Evolutionary conservation across 1,284 basidiomycete species (phyloP).

Genomic region (Ustilago bromivora): DNA sequence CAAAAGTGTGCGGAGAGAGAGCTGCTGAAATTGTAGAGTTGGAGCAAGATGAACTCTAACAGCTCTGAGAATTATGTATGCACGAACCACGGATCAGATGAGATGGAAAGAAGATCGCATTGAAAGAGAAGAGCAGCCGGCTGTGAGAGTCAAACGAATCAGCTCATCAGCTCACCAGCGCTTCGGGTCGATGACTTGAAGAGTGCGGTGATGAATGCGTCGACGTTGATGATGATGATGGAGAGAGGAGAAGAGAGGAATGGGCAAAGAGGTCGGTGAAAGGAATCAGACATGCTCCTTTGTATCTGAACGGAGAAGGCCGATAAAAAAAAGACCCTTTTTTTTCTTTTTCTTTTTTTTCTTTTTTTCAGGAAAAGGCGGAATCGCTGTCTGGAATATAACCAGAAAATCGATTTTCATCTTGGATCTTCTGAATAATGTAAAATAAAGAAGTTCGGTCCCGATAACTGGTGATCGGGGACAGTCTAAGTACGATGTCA

Average conservation of each 20-base stretch:
- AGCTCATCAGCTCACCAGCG: background rate
- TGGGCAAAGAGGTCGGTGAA: no score
- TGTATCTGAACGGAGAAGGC: background rate
- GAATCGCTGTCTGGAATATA: background rate
- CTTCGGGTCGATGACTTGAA: no score
- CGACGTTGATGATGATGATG: background rate
- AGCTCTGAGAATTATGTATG: background rate
- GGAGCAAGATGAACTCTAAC: background rate
- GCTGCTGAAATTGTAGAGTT: background rate
- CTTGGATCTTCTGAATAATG: conserved; percentile 4
- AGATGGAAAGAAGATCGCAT: background rate
- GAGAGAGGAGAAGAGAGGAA: background rate
- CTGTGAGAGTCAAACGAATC: background rate
- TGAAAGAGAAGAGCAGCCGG: background rate
- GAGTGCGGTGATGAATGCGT: no score
- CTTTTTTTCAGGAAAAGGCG: background rate
- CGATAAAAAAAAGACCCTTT: background rate
- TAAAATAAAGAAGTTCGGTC: background rate
- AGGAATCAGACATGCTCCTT: background rate
- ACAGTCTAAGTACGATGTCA: no score
- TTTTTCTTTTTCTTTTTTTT: conserved; percentile 2
- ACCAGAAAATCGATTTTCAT: conserved; percentile 1
- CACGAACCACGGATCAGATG: conserved; percentile 11
- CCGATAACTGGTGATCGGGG: no score
- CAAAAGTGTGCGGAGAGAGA: background rate